Evolutionary conservation across 345 rosid species (phyloP), one percentile per base, ranked within the genome.

Genomic region (Corchorus olitorius): DNA sequence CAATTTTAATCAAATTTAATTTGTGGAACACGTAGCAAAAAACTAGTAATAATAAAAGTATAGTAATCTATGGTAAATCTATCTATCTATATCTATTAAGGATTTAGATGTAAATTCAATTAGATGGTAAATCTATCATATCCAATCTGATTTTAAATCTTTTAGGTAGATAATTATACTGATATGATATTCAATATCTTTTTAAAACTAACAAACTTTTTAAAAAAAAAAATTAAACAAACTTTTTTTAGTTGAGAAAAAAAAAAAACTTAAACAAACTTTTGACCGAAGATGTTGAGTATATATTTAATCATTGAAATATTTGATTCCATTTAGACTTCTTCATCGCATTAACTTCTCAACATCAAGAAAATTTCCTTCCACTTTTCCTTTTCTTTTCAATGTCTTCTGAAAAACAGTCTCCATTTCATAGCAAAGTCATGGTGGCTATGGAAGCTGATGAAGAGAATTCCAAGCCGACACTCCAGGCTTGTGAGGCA

Each of bases 151-250:
- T 19, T 59, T 46, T 20, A 46, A 46, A 20, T 66, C 16, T 46
- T 48, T 48, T 46, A 45, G 20, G 16, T 49, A 68, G 43, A 49
- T 68, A 49, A 48, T 68, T 49, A 65, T 65, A 39, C 41, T 65
- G 69, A 65, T 65, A 65, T 17, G 43, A 41, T 13, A 17, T 39
- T 17, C 14, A 65, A 65, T 27, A 65, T 7, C 39, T 22, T 37
- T 64, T 64, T 16, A 15, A 16, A 16, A 64, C 20, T 17, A 64
- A 64, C 22, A 16, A 64, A 64, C 27, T 39, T 64, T 16, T 64
- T 61, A 3, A 9, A 2, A 17, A 64, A 64, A 13, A 34, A 16
- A 64, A 12, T 8, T 2, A 58, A 58, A 15, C 19, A 39, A 4
- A 27, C 43, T 39, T 27, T 12, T 33, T 13, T 19, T 27, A 27